These are phyloP conservation scores for Metschnikowia vanudenii DNA, from an alignment of 805 yeast genomes.

Conservation along the genomic window DNA sequence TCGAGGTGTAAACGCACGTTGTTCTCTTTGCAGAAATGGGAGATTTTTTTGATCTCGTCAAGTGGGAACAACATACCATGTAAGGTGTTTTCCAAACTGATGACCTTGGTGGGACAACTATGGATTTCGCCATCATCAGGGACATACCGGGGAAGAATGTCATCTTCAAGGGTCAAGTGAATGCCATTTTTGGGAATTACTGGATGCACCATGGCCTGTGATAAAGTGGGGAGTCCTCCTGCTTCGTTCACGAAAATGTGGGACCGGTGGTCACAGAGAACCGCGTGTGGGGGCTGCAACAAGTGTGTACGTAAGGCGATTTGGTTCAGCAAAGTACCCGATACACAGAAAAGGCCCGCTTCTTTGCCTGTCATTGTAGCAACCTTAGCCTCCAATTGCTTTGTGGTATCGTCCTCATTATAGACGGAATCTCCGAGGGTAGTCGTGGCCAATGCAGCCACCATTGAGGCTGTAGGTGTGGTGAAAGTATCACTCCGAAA, in stretches of 20 bases:
- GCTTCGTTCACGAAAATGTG: constrained; percentile 42
- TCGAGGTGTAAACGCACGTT: constrained; percentile 40
- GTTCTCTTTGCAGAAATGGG: constrained; percentile 33
- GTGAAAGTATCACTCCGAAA: constrained; percentile 24
- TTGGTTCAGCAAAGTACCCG: constrained; percentile 45
- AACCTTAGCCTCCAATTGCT: constrained; percentile 33
- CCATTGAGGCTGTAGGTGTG: constrained; percentile 22
- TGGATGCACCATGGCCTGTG: constrained; percentile 44
- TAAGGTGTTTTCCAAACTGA: constrained; percentile 43
- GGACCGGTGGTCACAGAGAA: constrained; percentile 38
- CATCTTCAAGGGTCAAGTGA: constrained; percentile 39
- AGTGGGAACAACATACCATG: constrained; percentile 43
- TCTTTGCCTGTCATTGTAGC: constrained; percentile 38
- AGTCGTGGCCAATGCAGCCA: constrained; percentile 22
- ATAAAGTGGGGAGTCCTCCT: constrained; percentile 42
- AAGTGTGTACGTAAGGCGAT: constrained; percentile 39
- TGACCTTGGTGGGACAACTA: constrained; percentile 44
- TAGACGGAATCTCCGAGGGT: constrained; percentile 44
- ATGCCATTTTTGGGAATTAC: constrained; percentile 34
- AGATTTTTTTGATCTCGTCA: constrained; percentile 38
- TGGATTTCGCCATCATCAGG: constrained; percentile 48
- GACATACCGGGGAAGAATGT: constrained; percentile 34
- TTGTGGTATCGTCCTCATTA: constrained; percentile 38
- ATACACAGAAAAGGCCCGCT: constrained; percentile 41
- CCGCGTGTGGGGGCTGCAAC: constrained; percentile 42